Base-by-base conservation (phyloP, 805 yeast genomes). In the Sungouiella blattae region DNA sequence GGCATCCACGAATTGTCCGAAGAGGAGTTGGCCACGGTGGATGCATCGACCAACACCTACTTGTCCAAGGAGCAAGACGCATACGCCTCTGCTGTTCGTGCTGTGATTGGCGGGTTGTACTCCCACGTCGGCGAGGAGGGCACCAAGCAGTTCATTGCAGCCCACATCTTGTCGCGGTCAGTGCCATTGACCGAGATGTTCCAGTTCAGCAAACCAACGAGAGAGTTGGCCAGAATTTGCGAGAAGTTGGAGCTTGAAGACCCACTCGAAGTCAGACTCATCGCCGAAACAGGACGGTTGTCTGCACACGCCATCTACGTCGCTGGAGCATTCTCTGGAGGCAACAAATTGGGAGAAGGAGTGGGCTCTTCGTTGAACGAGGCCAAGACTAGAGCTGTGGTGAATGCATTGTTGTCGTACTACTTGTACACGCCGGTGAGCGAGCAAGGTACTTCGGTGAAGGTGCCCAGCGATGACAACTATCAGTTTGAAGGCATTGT, bases 271-370 rank as follows among this genome's bases (percentile, higher is more conserved):
- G 53, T 66, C 16, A 79, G 94, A 55, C 72, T 93, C 40, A 67
- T 93, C 37, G 89, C 95, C 22, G 99, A 93, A 63, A 84, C 96
- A 18, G 99, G 99, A 59, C 77, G 98, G 62, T 68, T 72, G 51
- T 78, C 96, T 3, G 73, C 77, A 39, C 78, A 84, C 30, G 95
- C 98, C 16, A 82, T 88, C 25, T 93, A 77, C 49, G 83, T 91
- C 11, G 95, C 91, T 22, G 98, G 96, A 33, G 93, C 87, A 1
- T 93, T 88, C 60, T 72, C 84, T 39, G 98, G 96, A 23, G 70
- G 71, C 11, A 78, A 78, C 44, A 80, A 87, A 61, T 69, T 93
- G 36, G 96, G 97, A 33, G 97, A 93, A 62, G 96, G 96, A 27
- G 87, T 84, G 55, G 99, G 98, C 24, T 71, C 94, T 5, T 84